Base-by-base conservation (phyloP, 1,284 basidiomycete species). In the Melanopsichium pennsylvanicum region DNA sequence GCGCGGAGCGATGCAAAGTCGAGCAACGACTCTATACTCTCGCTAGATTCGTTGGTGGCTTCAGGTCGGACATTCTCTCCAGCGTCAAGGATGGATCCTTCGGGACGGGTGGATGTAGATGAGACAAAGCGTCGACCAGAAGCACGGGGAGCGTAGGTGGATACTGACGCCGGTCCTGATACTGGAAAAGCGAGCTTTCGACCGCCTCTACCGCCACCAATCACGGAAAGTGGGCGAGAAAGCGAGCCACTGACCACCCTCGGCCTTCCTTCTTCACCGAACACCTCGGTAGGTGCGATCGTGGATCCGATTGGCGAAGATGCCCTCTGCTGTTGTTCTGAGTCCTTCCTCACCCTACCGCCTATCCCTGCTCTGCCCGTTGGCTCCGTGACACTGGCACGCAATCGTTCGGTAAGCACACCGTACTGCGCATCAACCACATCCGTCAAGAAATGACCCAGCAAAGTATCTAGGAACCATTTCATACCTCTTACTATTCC, bases 381-480 rank as follows among this genome's bases (percentile, higher is more conserved):
- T 13, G 44, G 26, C 33, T 50, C 51, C 2, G 15, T 36, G 8
- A 22, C 33, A 39, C 36, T 55, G 18, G 33, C 54, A n/a, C 37
- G 40, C 45, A 92, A 82, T 33, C 87, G 82, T 26, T 84, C 85
- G 72, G 88, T 89, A 68, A 93, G 82, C 63, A 85, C 84, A 52
- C 85, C 82, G 76, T 89, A 93, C 79, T 95, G 92, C 13, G 88
- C 87, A 58, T 93, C 92, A 25, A 94, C 86, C 7, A 95, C 91
- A 70, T 95, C 92, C 66, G 87, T 90, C 90, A 92, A 91, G 27
- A 75, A 73, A 34, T 75, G 73, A 7, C 88, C 88, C 8, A 93
- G 78, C 27, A 82, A 69, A 52, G 87, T 88, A 75, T 93, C 92
- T 52, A 95, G 83, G 79, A 93, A 93, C 91, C 92, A 94, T 39